Percentiles rank a stretch among this genome's conserved stretches.
These are phyloP conservation scores for Trametes sp. DNA, from an alignment of 1,284 basidiomycete genomes.

Conservation along the genomic window DNA sequence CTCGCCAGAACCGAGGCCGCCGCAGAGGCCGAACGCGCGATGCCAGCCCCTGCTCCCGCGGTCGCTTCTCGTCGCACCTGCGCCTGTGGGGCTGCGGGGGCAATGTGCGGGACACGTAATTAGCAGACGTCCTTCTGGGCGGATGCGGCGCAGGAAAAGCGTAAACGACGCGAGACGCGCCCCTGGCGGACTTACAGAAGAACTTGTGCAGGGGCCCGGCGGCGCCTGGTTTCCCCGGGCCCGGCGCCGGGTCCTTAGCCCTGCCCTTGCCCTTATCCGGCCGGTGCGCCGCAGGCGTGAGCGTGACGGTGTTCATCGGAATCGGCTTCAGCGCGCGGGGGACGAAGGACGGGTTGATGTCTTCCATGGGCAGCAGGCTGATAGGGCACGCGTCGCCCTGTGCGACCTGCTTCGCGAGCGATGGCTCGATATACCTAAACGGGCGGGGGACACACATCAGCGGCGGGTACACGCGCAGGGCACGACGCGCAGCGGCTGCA, in stretches of 20 bases:
- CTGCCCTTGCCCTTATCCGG: conserved; percentile 46
- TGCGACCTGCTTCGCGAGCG: conserved; percentile 73
- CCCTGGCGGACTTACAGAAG: conserved; percentile 58
- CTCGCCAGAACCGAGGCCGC: conserved; percentile 7
- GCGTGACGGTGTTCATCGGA: conserved; percentile 45
- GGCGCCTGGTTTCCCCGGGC: conserved; percentile 40
- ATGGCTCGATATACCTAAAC: conserved; percentile 63
- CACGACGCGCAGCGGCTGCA: conserved; percentile 19
- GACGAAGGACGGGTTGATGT: conserved; percentile 78
- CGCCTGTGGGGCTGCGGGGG: conserved; percentile 50
- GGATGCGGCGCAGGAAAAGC: conserved; percentile 10
- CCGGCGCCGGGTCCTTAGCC: conserved; percentile 43
- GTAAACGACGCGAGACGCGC: conserved; percentile 19
- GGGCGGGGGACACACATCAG: conserved; percentile 23
- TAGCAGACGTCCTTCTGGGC: conserved; percentile 19
- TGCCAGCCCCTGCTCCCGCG: conserved; percentile 41
- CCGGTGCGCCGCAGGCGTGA: conserved; percentile 28
- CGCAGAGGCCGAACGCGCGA: neutral
- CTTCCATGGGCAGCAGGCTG: conserved; percentile 74
- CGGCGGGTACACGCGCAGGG: conserved; percentile 21
- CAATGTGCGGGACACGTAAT: conserved; percentile 37
- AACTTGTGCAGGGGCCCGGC: conserved; percentile 59
- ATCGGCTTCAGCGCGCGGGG: conserved; percentile 55
- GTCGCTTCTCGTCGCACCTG: conserved; percentile 47
- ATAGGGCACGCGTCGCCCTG: conserved; percentile 83